These are phyloP conservation scores for Salix exigua DNA, from an alignment of 345 rosid genomes.

Conservation along the genomic window DNA sequence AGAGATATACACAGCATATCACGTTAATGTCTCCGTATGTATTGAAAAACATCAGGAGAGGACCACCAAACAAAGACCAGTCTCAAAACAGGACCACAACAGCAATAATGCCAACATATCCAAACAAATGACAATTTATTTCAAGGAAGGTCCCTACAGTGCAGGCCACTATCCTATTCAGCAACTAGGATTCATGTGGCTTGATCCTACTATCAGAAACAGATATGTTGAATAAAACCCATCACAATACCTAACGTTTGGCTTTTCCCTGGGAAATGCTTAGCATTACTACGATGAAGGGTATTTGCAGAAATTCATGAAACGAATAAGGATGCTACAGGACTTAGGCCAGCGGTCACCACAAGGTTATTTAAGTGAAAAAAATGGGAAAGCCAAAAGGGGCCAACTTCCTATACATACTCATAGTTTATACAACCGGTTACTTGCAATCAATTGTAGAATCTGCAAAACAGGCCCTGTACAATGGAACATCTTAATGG, in stretches of 20 bases:
- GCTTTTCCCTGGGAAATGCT: neutral
- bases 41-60: slow-evolving; percentile 9
- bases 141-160: slow-evolving; percentile 17
- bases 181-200: neutral
- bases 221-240: neutral
- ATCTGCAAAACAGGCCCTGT: neutral
- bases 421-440: neutral
- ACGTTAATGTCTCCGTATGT: neutral
- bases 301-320: neutral
- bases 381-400: neutral
- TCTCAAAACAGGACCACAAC: slow-evolving; percentile 36
- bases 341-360: neutral
- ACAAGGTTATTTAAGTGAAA: neutral
- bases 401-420: neutral
- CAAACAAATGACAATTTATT: slow-evolving; percentile 11
- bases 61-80: slow-evolving; percentile 25
- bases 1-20: slow-evolving; percentile 5
- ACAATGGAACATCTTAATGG: neutral
- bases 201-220: neutral
- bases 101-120: slow-evolving; percentile 12
- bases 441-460: neutral
- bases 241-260: neutral
- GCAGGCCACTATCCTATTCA: neutral
- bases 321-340: neutral
- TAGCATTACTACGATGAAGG: neutral